phyloP scores from a whole-genome alignment of 2,329 filamentous ascomycete species.

The Aspergillus phoenicis region DNA sequence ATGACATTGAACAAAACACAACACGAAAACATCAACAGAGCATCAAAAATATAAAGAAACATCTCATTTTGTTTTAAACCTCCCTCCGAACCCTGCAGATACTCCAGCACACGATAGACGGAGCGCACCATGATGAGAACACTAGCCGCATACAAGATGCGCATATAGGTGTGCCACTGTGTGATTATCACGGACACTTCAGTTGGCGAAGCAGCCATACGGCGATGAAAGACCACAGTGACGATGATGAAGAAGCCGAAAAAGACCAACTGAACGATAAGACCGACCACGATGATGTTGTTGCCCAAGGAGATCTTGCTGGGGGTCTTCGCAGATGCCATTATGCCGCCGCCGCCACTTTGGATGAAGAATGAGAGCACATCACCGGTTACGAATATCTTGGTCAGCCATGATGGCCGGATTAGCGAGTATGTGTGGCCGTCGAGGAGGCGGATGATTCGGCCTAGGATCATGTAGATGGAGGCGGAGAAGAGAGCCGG shows the following conservation, averaged over 20 bases:
- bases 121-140: not conserved
- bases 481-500: constrained; percentile 3
- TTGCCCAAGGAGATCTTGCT: not conserved
- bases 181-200: not conserved
- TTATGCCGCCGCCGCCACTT: constrained; percentile 3
- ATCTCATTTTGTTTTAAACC: not conserved
- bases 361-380: constrained; percentile 5
- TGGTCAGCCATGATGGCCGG: not conserved
- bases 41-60: not conserved
- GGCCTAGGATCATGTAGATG: constrained; percentile 4
- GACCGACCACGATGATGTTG: not conserved
- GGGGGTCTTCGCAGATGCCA: not conserved
- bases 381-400: constrained; percentile 1
- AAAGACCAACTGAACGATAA: not conserved
- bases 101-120: not conserved
- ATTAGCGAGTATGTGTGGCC: not conserved
- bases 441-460: not conserved
- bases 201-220: not conserved
- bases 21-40: not conserved
- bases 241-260: not conserved
- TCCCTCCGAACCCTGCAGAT: not conserved
- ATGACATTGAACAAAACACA: not conserved
- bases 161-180: not conserved
- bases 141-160: not conserved
- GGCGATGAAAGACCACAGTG: not conserved